These are phyloP conservation scores for Ormosia semicastrata DNA, from an alignment of 306 rosid species.

Conservation along the genomic window DNA sequence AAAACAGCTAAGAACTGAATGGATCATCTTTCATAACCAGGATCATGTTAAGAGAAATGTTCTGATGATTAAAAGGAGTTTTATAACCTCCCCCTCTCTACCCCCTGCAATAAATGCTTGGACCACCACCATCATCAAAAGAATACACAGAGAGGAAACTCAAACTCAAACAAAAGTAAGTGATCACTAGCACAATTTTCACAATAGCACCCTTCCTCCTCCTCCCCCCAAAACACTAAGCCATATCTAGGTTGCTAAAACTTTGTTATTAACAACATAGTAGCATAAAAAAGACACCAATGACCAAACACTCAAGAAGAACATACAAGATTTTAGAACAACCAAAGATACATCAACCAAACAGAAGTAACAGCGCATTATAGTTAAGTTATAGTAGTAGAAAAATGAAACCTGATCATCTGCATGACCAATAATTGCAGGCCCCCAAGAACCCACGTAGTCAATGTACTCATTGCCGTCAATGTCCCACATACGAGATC, in stretches of 20 bases:
- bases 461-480: constrained; percentile 94
- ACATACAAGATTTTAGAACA: too few species aligned
- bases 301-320: too few species aligned
- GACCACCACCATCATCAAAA: not conserved
- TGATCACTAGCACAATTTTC: not conserved
- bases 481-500: constrained; percentile 87
- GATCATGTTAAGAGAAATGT: not conserved
- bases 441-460: constrained; percentile 99
- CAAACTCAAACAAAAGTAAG: not conserved
- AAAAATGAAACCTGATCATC: constrained; percentile 65
- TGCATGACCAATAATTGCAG: constrained; percentile 97
- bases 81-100: not conserved
- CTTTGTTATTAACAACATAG: not conserved
- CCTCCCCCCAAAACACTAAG: too few species aligned
- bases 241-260: not conserved
- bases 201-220: too few species aligned
- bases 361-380: too few species aligned
- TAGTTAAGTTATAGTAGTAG: not conserved
- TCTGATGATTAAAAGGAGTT: not conserved
- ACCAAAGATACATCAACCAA: too few species aligned
- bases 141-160: too few species aligned
- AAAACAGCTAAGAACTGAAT: not conserved
- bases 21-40: not conserved
- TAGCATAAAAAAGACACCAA: too few species aligned
- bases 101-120: not conserved